Evolutionary conservation across 75 land plant genomes (phyloP).

Genomic region (Pseudotsuga menziesii): DNA sequence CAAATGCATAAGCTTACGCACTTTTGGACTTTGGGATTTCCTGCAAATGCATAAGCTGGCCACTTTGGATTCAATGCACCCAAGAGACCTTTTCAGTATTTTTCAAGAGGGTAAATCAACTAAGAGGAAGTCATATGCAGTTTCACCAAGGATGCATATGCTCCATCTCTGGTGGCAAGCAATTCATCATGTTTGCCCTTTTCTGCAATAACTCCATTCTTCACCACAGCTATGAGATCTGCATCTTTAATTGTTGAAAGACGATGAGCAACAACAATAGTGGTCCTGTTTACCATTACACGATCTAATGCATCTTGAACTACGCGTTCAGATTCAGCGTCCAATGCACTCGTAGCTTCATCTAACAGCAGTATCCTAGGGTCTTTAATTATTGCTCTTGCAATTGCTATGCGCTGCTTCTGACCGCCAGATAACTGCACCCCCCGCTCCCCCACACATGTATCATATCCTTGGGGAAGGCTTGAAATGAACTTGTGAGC

Average conservation of each 20-base stretch:
- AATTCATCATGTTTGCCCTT: conserved; percentile 32
- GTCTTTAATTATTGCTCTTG: conserved; percentile 33
- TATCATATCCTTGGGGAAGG: conserved; percentile 50
- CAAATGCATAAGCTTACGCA: too few relatives aligned
- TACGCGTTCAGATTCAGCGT: conserved; percentile 34
- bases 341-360: conserved; percentile 49
- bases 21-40: too few relatives aligned
- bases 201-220: conserved; percentile 30
- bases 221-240: conserved; percentile 38
- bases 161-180: conserved; percentile 22
- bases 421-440: conserved; percentile 46
- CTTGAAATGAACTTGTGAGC: conserved; percentile 62
- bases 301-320: conserved; percentile 40
- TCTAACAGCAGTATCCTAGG: conserved; percentile 38
- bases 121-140: conserved; percentile 29
- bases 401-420: conserved; percentile 45
- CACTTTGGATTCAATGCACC: too few relatives aligned
- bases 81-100: too few relatives aligned
- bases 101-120: neutral
- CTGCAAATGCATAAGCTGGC: too few relatives aligned
- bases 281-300: conserved; percentile 32
- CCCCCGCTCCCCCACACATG: conserved; percentile 38
- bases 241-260: conserved; percentile 34
- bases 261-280: conserved; percentile 35
- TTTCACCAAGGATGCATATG: conserved; percentile 35